phyloP scores from a whole-genome alignment of 495 filamentous ascomycete species.

The Xylaria longipes region DNA sequence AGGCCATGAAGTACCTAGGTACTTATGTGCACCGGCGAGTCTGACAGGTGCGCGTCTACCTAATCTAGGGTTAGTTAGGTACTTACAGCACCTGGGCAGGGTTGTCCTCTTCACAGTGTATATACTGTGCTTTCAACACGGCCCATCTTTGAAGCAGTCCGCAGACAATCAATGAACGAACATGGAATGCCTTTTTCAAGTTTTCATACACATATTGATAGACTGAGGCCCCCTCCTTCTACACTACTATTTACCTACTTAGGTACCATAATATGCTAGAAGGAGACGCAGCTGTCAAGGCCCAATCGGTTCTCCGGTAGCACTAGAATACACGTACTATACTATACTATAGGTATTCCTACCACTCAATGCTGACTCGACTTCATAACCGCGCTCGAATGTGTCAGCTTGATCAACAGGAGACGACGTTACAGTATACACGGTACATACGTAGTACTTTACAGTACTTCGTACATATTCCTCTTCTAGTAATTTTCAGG shows the following conservation, averaged over 20 bases:
- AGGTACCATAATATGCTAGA: background rate
- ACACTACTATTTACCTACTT: background rate
- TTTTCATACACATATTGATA: too few relatives aligned
- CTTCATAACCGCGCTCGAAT: background rate
- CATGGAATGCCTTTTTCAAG: too few relatives aligned
- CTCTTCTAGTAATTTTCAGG: background rate
- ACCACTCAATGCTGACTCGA: background rate
- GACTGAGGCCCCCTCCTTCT: background rate
- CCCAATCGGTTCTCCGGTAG: background rate
- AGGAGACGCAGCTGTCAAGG: background rate
- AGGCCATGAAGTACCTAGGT: slow-evolving; percentile 11
- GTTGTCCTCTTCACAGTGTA: background rate
- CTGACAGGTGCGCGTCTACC: slow-evolving; percentile 9
- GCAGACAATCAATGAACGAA: too few relatives aligned
- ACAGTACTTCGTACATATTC: too few relatives aligned
- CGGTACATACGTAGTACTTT: too few relatives aligned
- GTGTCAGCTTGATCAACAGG: background rate
- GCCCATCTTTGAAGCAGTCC: background rate
- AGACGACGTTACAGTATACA: background rate
- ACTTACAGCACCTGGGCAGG: too few relatives aligned
- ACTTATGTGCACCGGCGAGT: too few relatives aligned
- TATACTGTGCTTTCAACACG: background rate
- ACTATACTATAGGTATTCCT: background rate
- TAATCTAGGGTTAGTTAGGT: too few relatives aligned
- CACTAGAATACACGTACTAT: background rate